Percentiles rank a stretch among this genome's conserved stretches.
Evolutionary conservation across 257 asterid species (phyloP).

Genomic region (Marsdenia floribunda): DNA sequence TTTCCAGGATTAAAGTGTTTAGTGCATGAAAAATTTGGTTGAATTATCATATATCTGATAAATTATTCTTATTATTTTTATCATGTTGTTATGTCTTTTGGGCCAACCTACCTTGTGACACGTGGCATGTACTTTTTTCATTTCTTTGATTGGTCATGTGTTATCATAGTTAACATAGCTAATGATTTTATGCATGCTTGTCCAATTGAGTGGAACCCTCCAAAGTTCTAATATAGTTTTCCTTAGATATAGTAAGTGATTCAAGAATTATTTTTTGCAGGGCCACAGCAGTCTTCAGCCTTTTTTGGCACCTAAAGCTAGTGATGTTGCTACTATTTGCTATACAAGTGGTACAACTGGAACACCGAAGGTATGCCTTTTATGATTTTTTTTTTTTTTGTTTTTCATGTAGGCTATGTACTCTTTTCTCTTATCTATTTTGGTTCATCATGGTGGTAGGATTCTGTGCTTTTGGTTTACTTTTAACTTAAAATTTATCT

Average conservation of each 20-base stretch:
- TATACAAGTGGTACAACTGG: conserved; percentile 98
- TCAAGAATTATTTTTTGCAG: conserved; percentile 21
- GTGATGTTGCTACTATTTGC: conserved; percentile 82
- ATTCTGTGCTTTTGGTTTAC: not conserved
- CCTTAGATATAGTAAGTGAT: not conserved
- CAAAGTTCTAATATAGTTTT: not conserved
- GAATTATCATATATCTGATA: not conserved
- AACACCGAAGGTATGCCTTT: conserved; percentile 72
- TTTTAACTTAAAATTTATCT: not conserved
- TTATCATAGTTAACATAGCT: not conserved
- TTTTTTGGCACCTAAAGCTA: conserved; percentile 71
- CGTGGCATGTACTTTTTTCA: not conserved
- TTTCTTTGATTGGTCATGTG: not conserved
- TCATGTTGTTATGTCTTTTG: not conserved
- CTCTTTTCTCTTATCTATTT: conserved; percentile 7
- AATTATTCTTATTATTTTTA: no score
- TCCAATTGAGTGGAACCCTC: not conserved
- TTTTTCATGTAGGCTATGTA: conserved; percentile 9
- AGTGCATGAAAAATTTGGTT: not conserved
- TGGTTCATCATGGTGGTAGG: not conserved
- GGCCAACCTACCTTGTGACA: not conserved
- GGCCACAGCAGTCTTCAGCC: conserved; percentile 66
- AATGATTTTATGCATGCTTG: not conserved
- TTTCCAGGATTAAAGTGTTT: not conserved
- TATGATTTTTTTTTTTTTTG: not conserved